These are phyloP conservation scores for Pythium phragmitis DNA, from an alignment of 352 stramenopile genomes.

Conservation along the genomic window DNA sequence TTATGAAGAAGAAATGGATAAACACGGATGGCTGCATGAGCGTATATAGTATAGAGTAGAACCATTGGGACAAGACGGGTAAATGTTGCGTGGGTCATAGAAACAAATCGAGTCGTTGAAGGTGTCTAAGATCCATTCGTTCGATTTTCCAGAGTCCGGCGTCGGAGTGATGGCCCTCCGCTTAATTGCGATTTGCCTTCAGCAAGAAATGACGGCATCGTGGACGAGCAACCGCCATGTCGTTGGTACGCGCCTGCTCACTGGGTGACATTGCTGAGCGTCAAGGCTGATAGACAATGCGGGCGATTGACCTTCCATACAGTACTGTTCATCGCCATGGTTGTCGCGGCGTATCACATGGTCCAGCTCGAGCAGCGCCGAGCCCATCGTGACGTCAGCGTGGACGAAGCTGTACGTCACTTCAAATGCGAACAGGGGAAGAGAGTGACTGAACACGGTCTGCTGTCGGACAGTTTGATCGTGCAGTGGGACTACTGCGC, in stretches of 20 bases:
- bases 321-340: conserved; percentile 62
- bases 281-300: neutral
- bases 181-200: conserved; percentile 14
- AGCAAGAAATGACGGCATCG: conserved; percentile 5
- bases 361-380: conserved; percentile 51
- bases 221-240: conserved; percentile 11
- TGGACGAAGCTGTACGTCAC: conserved; percentile 42
- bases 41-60: conserved; percentile 10
- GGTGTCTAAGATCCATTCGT: neutral
- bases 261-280: neutral
- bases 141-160: neutral
- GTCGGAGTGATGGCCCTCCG: neutral
- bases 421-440: neutral
- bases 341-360: conserved; percentile 62
- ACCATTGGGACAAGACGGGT: neutral
- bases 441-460: too few relatives aligned
- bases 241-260: conserved; percentile 1
- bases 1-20: too few relatives aligned
- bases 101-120: neutral
- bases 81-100: neutral
- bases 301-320: neutral
- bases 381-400: conserved; percentile 20
- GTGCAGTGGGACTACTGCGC: conserved; percentile 40
- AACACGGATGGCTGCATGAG: neutral
- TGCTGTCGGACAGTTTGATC: conserved; percentile 42